Percentiles rank a stretch among this genome's conserved stretches.
phyloP scores from a whole-genome alignment of 2,329 filamentous ascomycete genomes.

The Diaporthe velutina region DNA sequence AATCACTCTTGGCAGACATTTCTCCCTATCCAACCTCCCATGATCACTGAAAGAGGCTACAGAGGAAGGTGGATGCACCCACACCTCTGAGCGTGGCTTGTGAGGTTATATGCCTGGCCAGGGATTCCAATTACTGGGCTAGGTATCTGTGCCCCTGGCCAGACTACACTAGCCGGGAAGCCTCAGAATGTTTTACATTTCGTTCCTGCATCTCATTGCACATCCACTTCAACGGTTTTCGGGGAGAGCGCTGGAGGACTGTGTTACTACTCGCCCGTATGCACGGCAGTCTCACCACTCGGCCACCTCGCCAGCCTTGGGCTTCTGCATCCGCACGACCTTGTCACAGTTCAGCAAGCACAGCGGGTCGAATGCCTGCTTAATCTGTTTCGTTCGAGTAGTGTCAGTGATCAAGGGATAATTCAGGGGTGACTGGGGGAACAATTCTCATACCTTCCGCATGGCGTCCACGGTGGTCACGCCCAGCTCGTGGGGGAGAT shows the following conservation, averaged over 20 bases:
- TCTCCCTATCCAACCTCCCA: no score
- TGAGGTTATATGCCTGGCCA: no score
- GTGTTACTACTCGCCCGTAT: neutral
- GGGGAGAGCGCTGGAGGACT: neutral
- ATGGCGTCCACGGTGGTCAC: conserved; percentile 82
- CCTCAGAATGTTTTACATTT: neutral
- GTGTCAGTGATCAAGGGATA: neutral
- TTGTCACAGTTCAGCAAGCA: conserved; percentile 79
- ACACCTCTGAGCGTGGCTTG: no score
- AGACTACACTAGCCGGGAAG: neutral
- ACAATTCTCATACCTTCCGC: conserved; percentile 72
- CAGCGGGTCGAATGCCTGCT: conserved; percentile 83
- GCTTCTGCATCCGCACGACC: conserved; percentile 72
- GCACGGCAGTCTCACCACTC: conserved; percentile 53
- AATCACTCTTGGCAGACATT: neutral
- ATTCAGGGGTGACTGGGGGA: neutral
- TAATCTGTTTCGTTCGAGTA: conserved; percentile 66
- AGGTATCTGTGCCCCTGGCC: neutral
- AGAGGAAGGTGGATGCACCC: no score
- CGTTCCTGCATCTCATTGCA: no score
- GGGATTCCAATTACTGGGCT: no score
- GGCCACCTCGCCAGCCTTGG: conserved; percentile 60
- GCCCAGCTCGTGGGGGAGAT: conserved; percentile 83
- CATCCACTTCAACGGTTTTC: no score
- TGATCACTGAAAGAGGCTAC: no score